phyloP scores from a whole-genome alignment of 495 filamentous ascomycete species.

The Venustampulla echinocandica region DNA sequence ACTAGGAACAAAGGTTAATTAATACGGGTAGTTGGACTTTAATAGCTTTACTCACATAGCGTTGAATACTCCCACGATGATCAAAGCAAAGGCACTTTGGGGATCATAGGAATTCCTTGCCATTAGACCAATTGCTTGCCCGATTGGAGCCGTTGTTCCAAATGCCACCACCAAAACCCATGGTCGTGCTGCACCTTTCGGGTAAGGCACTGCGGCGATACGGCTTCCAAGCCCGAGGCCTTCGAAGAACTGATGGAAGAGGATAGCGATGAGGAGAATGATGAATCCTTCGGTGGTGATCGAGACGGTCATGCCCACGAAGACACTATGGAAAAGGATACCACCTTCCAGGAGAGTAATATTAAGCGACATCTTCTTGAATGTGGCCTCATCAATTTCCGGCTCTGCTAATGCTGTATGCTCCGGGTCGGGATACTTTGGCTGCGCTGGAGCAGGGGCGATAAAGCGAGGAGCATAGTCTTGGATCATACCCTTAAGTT shows the following conservation, averaged over 20 bases:
- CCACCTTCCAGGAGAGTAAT: constrained; percentile 48
- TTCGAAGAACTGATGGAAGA: constrained; percentile 66
- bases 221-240: constrained; percentile 59
- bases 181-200: constrained; percentile 40
- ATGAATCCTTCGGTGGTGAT: constrained; percentile 57
- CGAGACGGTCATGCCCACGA: constrained; percentile 60
- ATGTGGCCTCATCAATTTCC: constrained; percentile 5
- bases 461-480: constrained; percentile 17
- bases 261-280: constrained; percentile 57
- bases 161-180: constrained; percentile 59
- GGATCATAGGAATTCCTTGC: constrained; percentile 55
- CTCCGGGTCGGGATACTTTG: not conserved
- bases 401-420: not conserved
- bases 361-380: constrained; percentile 39
- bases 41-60: constrained; percentile 47
- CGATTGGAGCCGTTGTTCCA: constrained; percentile 49
- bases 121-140: constrained; percentile 50
- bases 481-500: constrained; percentile 39
- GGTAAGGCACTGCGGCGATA: constrained; percentile 46
- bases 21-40: no score
- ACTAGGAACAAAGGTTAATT: no score
- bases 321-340: constrained; percentile 53
- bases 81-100: constrained; percentile 51
- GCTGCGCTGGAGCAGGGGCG: constrained; percentile 2
- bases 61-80: constrained; percentile 62